phyloP scores from a whole-genome alignment of 2,329 filamentous ascomycete species.

The Chaetomiaceae sp. region DNA sequence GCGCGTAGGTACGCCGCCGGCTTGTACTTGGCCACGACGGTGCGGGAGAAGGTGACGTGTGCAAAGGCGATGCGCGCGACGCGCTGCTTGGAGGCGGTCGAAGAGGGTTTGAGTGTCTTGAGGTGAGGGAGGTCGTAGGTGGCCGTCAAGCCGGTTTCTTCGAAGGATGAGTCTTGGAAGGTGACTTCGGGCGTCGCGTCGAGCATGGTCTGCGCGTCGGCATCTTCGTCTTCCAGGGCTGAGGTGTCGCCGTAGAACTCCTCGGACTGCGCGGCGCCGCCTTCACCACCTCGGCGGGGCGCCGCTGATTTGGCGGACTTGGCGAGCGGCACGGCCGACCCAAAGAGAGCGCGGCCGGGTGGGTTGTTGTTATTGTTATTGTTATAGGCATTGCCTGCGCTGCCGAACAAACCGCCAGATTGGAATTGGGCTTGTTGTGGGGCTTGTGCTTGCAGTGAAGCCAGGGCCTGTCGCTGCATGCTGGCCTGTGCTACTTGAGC shows the following conservation, averaged over 20 bases:
- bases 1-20: slow-evolving; percentile 57
- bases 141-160: slow-evolving; percentile 56
- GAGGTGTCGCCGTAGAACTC: too few relatives aligned
- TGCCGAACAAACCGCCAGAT: too few relatives aligned
- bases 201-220: slow-evolving; percentile 24
- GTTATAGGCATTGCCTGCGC: not conserved
- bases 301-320: too few relatives aligned
- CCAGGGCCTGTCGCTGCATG: too few relatives aligned
- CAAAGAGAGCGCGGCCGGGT: not conserved
- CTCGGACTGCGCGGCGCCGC: not conserved
- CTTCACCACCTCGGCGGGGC: too few relatives aligned
- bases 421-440: too few relatives aligned
- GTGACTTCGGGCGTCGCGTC: slow-evolving; percentile 33
- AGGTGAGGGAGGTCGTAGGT: slow-evolving; percentile 57
- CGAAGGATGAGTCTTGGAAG: slow-evolving; percentile 51
- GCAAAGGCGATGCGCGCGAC: slow-evolving; percentile 52
- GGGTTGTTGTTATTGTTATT: not conserved
- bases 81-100: slow-evolving; percentile 53
- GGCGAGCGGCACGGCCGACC: too few relatives aligned
- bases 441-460: too few relatives aligned
- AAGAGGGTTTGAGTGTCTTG: slow-evolving; percentile 52
- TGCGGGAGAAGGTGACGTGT: slow-evolving; percentile 51
- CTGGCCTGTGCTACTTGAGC: too few relatives aligned
- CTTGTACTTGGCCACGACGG: slow-evolving; percentile 57
- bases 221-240: slow-evolving; percentile 11